Base-by-base conservation (phyloP, 2,329 filamentous ascomycete species). In the Davidsoniella virescens region DNA sequence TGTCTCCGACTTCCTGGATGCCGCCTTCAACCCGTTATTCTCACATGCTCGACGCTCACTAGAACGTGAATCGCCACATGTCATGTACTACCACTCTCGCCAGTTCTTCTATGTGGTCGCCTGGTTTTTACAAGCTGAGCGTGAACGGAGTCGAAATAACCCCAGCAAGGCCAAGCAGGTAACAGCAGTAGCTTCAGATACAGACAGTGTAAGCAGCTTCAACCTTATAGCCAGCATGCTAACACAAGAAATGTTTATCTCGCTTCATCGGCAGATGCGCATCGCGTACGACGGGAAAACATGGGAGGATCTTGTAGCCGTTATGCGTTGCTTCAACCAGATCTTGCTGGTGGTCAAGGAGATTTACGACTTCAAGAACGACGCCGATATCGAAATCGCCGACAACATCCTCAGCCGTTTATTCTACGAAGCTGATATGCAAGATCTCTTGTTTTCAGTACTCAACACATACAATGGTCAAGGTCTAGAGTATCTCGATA, bases 361-460 rank as follows among this genome's bases (percentile, higher is more conserved):
- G 54, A 96, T 98, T 88, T 72, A 80, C 1, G 78, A 84, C 44
- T 92, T 86, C 1, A 73, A 76, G 1, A 75, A 85, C 26, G 88
- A 95, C 55, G 88, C 95, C n/a, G 86, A 98, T 57, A 84, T 94
- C 60, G 92, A 96, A 58, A 96, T 98, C 62, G 90, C 92, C 0
- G 90, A 98, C 62, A 98, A 98, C 58, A 95, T 94, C 10, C 78
- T 94, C 48, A 93, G 84, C 59, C 85, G 90, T 54, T 86, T 98
- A n/a, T 98, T 98, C 63, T 98, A 98, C 65, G 92, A 98, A 64
- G 87, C 96, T 60, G 78, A 85, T 0, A 95, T 88, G 0, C 88
- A 98, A 59, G 90, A 98, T 54, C 75, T 84, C 20, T 76, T 98
- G 47, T 75, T 90, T 26, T 76, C 80, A 53, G 84, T 95, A 49